These are phyloP conservation scores for Vicia sativa DNA, from an alignment of 306 rosid species.

Conservation along the genomic window DNA sequence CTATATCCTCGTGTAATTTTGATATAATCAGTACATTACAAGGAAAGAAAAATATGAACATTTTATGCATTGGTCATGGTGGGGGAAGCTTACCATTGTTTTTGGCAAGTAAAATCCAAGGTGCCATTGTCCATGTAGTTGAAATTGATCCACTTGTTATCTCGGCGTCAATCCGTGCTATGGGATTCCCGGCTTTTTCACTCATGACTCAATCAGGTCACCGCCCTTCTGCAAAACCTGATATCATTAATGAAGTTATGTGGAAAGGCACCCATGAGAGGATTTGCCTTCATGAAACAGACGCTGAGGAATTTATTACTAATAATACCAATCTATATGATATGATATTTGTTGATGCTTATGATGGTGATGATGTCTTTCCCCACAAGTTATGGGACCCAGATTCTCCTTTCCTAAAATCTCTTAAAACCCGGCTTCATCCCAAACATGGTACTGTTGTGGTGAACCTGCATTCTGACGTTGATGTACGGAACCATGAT, in stretches of 20 bases:
- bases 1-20: conserved; percentile 73
- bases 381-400: conserved; percentile 80
- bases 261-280: conserved; percentile 94
- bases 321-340: conserved; percentile 57
- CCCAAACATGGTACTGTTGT: conserved; percentile 89
- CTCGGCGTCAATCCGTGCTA: conserved; percentile 82
- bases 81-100: conserved; percentile 94
- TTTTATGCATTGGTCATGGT: conserved; percentile 93
- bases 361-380: conserved; percentile 87
- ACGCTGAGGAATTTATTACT: conserved; percentile 73
- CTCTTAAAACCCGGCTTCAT: conserved; percentile 69
- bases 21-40: conserved; percentile 54
- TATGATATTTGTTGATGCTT: conserved; percentile 86
- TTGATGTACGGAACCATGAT: conserved; percentile 51
- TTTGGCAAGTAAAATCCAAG: conserved; percentile 83
- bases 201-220: conserved; percentile 64
- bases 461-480: conserved; percentile 94
- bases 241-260: conserved; percentile 54
- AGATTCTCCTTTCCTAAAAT: conserved; percentile 63
- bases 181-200: conserved; percentile 93
- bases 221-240: conserved; percentile 50
- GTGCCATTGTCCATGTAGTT: conserved; percentile 72
- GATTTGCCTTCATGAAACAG: conserved; percentile 73
- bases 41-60: conserved; percentile 65
- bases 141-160: conserved; percentile 93